Percentiles rank a stretch among this genome's conserved stretches.
Conservation (phyloP, 2,329 filamentous ascomycete species). For the Fusarium sambucinum region DNA sequence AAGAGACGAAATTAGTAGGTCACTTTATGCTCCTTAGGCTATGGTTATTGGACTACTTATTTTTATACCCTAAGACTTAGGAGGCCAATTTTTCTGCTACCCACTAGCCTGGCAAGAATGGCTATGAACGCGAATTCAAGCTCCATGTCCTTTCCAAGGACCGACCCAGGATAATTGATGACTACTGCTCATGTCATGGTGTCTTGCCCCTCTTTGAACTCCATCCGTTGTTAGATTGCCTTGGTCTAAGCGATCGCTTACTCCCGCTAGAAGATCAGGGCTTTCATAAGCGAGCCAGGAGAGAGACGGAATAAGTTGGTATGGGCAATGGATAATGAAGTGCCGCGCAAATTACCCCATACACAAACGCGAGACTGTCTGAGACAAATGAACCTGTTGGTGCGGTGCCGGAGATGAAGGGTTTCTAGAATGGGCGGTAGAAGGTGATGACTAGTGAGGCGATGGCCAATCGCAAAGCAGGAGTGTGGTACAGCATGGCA, state of each 20-base stretch:
- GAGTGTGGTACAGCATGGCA: slow-evolving; percentile 18
- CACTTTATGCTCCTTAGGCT: too few species aligned
- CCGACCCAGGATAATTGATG: slow-evolving; percentile 4
- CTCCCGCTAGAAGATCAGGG: slow-evolving; percentile 21
- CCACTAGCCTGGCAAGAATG: not conserved
- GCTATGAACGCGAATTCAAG: not conserved
- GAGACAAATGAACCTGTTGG: slow-evolving; percentile 12
- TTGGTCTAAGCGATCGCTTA: slow-evolving; percentile 23
- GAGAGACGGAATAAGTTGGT: slow-evolving; percentile 5
- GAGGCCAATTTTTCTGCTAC: too few species aligned
- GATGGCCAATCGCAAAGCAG: slow-evolving; percentile 31
- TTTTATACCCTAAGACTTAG: too few species aligned
- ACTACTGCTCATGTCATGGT: slow-evolving; percentile 12
- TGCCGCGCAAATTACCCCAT: slow-evolving; percentile 4
- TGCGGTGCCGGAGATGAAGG: slow-evolving; percentile 40
- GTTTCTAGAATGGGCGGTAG: slow-evolving; percentile 45
- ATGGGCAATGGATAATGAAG: not conserved
- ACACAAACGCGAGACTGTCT: slow-evolving; percentile 10
- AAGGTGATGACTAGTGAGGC: slow-evolving; percentile 27
- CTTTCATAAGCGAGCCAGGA: slow-evolving; percentile 6
- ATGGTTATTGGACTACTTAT: too few species aligned
- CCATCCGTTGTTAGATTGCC: slow-evolving; percentile 23
- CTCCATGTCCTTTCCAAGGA: not conserved
- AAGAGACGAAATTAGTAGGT: too few species aligned
- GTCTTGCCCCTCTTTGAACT: slow-evolving; percentile 8